These are phyloP conservation scores for Tetracladium setigerum DNA, from an alignment of 495 filamentous ascomycete genomes.

Conservation along the genomic window DNA sequence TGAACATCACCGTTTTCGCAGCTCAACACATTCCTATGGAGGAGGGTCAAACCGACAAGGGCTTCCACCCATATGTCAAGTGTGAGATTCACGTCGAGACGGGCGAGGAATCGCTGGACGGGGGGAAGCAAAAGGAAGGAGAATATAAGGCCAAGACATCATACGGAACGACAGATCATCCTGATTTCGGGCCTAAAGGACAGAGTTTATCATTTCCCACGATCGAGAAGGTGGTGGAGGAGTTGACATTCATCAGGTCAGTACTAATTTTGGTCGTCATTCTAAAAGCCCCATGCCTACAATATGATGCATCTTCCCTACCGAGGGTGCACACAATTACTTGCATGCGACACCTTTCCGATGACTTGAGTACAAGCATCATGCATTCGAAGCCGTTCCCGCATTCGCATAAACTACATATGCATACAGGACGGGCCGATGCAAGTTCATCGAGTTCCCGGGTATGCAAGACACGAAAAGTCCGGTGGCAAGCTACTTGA, in stretches of 20 bases:
- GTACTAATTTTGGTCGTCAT: slow-evolving; percentile 19
- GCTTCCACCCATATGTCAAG: slow-evolving; percentile 45
- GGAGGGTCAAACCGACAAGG: slow-evolving; percentile 20
- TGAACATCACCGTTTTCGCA: slow-evolving; percentile 44
- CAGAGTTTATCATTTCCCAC: slow-evolving; percentile 45
- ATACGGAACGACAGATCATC: slow-evolving; percentile 50
- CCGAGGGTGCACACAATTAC: too few relatives aligned
- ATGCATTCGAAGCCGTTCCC: too few relatives aligned
- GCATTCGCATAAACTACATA: too few relatives aligned
- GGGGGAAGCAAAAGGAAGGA: slow-evolving; percentile 38
- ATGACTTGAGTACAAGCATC: too few relatives aligned
- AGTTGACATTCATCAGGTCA: slow-evolving; percentile 73
- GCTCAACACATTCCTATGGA: slow-evolving; percentile 45
- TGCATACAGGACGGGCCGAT: too few relatives aligned
- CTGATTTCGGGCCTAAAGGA: slow-evolving; percentile 61
- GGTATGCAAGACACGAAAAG: too few relatives aligned
- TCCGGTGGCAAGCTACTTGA: too few relatives aligned
- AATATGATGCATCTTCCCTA: too few relatives aligned
- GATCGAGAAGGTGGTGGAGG: slow-evolving; percentile 61
- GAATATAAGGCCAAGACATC: slow-evolving; percentile 68
- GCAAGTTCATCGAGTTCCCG: too few relatives aligned
- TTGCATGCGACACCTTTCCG: too few relatives aligned
- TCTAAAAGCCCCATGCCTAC: too few relatives aligned
- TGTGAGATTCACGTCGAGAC: slow-evolving; percentile 75
- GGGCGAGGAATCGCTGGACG: slow-evolving; percentile 30